These are phyloP conservation scores for Trametes polyzona DNA, from an alignment of 1,284 basidiomycete genomes.

Conservation along the genomic window DNA sequence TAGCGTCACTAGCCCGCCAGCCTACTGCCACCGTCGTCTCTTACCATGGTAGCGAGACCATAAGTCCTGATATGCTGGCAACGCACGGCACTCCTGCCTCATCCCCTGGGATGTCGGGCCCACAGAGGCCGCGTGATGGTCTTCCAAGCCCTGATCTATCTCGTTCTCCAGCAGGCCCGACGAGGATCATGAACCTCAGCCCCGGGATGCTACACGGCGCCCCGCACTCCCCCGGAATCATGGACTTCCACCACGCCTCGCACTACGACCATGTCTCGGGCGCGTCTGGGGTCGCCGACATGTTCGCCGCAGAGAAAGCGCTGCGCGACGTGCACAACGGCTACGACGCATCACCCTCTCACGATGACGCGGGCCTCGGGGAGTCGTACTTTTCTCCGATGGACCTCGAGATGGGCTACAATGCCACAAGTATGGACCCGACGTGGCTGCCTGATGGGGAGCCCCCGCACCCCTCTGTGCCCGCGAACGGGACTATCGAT, in stretches of 20 bases:
- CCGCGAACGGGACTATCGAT: constrained; percentile 29
- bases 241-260: constrained; percentile 4
- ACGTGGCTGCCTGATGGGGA: background rate
- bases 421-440: background rate
- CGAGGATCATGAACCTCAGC: background rate
- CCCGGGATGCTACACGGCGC: background rate
- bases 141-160: background rate
- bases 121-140: too few relatives aligned
- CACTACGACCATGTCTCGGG: background rate
- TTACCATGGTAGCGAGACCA: too few relatives aligned
- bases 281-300: background rate
- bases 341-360: background rate
- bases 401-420: background rate
- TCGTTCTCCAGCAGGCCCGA: background rate
- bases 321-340: constrained; percentile 3
- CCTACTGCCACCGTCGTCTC: too few relatives aligned
- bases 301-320: constrained; percentile 10
- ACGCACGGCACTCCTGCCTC: constrained; percentile 3
- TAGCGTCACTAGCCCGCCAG: too few relatives aligned
- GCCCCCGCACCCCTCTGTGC: background rate
- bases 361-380: background rate
- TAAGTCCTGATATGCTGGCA: background rate
- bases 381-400: background rate
- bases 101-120: background rate
- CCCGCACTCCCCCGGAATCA: background rate